Percentiles rank a stretch among this genome's conserved stretches.
Evolutionary conservation across 148 eudicot species (phyloP).

Genomic region (Limonium bicolor): DNA sequence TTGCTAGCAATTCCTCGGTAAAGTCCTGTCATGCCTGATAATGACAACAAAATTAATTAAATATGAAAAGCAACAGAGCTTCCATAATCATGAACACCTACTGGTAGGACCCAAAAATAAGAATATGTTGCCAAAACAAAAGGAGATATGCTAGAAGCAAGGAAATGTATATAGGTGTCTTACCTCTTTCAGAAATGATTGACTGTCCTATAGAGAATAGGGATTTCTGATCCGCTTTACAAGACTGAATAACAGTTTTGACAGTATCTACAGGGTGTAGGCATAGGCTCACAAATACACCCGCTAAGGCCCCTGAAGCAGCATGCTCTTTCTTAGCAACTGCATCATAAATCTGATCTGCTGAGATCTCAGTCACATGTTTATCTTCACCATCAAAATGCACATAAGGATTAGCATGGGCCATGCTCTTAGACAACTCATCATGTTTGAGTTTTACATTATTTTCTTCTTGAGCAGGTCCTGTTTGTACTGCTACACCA

Average conservation of each 20-base stretch:
- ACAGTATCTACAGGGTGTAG: slow-evolving; percentile 91
- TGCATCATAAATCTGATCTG: slow-evolving; percentile 11
- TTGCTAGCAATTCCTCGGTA: slow-evolving; percentile 92
- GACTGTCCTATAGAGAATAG: slow-evolving; percentile 51
- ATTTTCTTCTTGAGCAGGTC: slow-evolving; percentile 9
- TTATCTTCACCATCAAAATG: slow-evolving; percentile 9
- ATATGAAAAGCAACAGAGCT: neutral
- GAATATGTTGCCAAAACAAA: too few species aligned
- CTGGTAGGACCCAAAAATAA: too few species aligned
- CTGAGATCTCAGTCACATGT: slow-evolving; percentile 13
- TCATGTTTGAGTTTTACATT: slow-evolving; percentile 8
- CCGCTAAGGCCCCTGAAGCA: slow-evolving; percentile 88
- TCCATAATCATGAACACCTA: too few species aligned
- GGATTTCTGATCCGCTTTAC: slow-evolving; percentile 45
- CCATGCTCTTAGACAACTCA: slow-evolving; percentile 10
- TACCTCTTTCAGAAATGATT: slow-evolving; percentile 85
- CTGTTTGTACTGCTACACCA: slow-evolving; percentile 9
- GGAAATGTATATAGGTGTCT: neutral
- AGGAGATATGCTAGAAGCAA: neutral
- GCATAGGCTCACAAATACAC: slow-evolving; percentile 77
- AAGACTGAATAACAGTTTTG: slow-evolving; percentile 80
- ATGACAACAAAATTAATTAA: neutral
- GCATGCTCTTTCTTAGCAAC: slow-evolving; percentile 87
- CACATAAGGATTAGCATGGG: slow-evolving; percentile 2
- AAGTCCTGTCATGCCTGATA: slow-evolving; percentile 63